Evolutionary conservation across 345 rosid genomes (phyloP), one percentile per base, ranked within the genome.

Genomic region (Aethionema arabicum): DNA sequence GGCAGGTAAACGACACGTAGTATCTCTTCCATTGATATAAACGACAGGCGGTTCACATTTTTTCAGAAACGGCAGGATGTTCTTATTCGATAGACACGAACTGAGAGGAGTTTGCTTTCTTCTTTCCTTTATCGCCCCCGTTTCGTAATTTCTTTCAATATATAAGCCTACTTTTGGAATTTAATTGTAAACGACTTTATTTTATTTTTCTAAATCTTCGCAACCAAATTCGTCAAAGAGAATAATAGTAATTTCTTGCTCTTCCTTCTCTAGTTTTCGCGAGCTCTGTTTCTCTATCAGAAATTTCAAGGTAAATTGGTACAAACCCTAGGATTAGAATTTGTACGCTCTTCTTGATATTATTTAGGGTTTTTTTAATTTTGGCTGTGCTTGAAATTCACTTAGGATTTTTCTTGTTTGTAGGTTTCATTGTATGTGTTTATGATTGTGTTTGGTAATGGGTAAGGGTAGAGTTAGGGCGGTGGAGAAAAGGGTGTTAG

Each of bases 401-500:
- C 14, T 65, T 46, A 6, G 13, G 8, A 44, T 42, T 21, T 21
- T 21, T 32, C n/a, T 50, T 54, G 13, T 63, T 29, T 60, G 41
- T 75, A 71, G 79, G 52, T 78, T 76, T 61, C 63, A 62, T 64
- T 72, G 49, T 67, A 56, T 66, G 61, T 38, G 39, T 50, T 45
- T 15, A 63, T 63, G 48, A 68, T 43, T 60, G 61, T 59, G 72
- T 62, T 56, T 73, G 51, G 66, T 59, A 66, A 91, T 91, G 98
- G 96, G 95, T 47, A 91, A 91, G 70, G 96, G 98, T 62, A 86
- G 83, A 75, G 78, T 85, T 48, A 88, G 93, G 76, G 89, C 90
- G 16, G 87, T 82, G 39, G 91, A 89, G 81, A 82, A 78, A 51
- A 76, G 81, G 49, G 90, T 81, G 8, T 63, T 79, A 51, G 91